phyloP scores from a whole-genome alignment of 2,329 filamentous ascomycete species.

The Phoma sp. region DNA sequence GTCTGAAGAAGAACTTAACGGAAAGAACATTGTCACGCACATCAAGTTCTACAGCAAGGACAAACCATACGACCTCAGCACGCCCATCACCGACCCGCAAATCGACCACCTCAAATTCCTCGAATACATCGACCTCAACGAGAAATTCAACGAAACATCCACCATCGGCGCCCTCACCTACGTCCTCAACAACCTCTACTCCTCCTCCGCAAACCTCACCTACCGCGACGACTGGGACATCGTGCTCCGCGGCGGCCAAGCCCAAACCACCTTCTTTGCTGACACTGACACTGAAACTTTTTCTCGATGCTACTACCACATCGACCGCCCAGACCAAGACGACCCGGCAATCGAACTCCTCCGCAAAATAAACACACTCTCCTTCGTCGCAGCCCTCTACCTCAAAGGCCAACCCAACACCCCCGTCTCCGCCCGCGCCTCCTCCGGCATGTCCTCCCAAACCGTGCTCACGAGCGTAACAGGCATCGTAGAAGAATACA shows the following conservation, averaged over 20 bases:
- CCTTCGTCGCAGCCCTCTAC: constrained; percentile 27
- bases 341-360: constrained; percentile 30
- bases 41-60: constrained; percentile 32
- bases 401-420: constrained; percentile 22
- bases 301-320: constrained; percentile 27
- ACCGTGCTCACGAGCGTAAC: constrained; percentile 20
- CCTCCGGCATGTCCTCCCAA: constrained; percentile 16
- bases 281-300: constrained; percentile 16
- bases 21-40: constrained; percentile 31
- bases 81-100: constrained; percentile 15
- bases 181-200: constrained; percentile 32
- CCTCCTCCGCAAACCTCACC: constrained; percentile 23
- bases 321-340: constrained; percentile 23
- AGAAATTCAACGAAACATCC: constrained; percentile 19
- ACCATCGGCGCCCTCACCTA: constrained; percentile 31
- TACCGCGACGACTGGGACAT: constrained; percentile 28
- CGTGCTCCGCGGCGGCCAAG: constrained; percentile 21
- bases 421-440: constrained; percentile 4
- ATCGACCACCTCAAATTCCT: constrained; percentile 26
- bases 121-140: constrained; percentile 22
- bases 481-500: constrained; percentile 38
- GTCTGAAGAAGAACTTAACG: constrained; percentile 28
- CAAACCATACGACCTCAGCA: constrained; percentile 4
- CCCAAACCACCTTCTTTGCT: constrained; percentile 28
- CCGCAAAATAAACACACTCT: constrained; percentile 33